Evolutionary conservation across 352 stramenopile species (phyloP).

Genomic region (Globisporangium irregulare): DNA sequence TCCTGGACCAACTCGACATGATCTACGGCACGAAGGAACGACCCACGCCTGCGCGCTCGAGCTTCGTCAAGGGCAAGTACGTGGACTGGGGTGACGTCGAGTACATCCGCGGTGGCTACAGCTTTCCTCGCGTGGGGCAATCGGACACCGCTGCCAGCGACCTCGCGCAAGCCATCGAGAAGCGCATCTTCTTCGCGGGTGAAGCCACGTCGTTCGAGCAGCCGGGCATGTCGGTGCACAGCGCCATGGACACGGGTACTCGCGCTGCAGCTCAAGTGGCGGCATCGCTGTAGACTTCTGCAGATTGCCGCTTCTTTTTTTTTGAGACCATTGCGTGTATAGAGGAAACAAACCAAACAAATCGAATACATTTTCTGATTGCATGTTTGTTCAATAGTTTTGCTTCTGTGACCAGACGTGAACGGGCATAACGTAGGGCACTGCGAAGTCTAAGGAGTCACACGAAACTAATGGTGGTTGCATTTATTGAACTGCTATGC

Average conservation of each 20-base stretch:
- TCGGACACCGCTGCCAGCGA: conserved; percentile 53
- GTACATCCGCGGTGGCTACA: conserved; percentile 71
- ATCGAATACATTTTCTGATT: neutral
- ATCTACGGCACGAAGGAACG: conserved; percentile 66
- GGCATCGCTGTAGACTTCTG: conserved; percentile 28
- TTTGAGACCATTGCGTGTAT: conserved; percentile 2
- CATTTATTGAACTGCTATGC: neutral
- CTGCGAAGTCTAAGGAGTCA: neutral
- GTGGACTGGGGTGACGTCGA: conserved; percentile 74
- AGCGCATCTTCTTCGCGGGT: conserved; percentile 77
- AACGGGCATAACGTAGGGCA: neutral
- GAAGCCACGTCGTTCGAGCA: conserved; percentile 81
- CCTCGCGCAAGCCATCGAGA: conserved; percentile 55
- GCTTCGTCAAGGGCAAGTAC: conserved; percentile 74
- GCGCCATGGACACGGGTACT: conserved; percentile 73
- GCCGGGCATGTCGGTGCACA: conserved; percentile 80
- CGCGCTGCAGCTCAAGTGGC: conserved; percentile 59
- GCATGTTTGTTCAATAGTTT: neutral
- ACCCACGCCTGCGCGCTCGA: conserved; percentile 48
- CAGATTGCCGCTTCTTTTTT: neutral
- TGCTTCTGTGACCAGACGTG: neutral
- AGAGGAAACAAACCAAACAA: neutral
- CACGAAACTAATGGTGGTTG: neutral
- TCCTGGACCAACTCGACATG: conserved; percentile 69
- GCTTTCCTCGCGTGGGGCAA: conserved; percentile 71